Percentiles rank a stretch among this genome's conserved stretches.
Evolutionary conservation across 2,329 filamentous ascomycete species (phyloP).

Genomic region (Botrytis deweyae): DNA sequence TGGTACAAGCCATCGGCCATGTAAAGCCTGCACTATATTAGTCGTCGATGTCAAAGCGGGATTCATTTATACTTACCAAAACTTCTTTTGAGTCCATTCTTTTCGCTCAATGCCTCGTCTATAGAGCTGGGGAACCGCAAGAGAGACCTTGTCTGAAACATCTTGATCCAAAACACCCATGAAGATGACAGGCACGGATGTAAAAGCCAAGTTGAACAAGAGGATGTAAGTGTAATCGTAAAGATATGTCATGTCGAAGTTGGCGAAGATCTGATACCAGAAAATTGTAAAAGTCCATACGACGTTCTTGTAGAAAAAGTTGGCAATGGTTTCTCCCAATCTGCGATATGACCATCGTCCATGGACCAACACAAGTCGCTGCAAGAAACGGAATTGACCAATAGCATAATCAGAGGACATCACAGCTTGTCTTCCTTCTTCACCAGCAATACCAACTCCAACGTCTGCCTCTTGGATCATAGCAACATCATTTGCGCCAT

Average conservation of each 20-base stretch:
- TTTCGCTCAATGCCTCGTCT: slow-evolving; percentile 90
- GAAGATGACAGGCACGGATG: slow-evolving; percentile 88
- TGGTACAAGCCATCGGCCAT: slow-evolving; percentile 96
- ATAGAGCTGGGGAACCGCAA: slow-evolving; percentile 94
- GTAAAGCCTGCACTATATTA: slow-evolving; percentile 63
- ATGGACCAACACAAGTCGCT: slow-evolving; percentile 82
- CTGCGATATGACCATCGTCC: slow-evolving; percentile 96
- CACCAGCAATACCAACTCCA: slow-evolving; percentile 92
- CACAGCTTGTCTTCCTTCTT: slow-evolving; percentile 86
- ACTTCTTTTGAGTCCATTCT: slow-evolving; percentile 95
- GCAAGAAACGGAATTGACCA: slow-evolving; percentile 87
- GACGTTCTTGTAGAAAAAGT: slow-evolving; percentile 99
- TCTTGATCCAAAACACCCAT: slow-evolving; percentile 98
- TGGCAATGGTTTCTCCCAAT: slow-evolving; percentile 88
- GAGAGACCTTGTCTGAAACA: slow-evolving; percentile 87
- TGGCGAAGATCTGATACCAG: slow-evolving; percentile 95
- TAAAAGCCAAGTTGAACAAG: slow-evolving; percentile 95
- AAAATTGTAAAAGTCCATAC: slow-evolving; percentile 96
- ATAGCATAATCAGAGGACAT: slow-evolving; percentile 98
- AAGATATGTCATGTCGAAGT: slow-evolving; percentile 94
- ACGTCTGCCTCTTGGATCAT: slow-evolving; percentile 98
- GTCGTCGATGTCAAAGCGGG: neutral
- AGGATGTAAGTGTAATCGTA: slow-evolving; percentile 98
- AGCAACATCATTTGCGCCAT: slow-evolving; percentile 93
- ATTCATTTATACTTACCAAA: slow-evolving; percentile 68